A percentile compares a stretch with the other conserved stretches of the same genome.
phyloP scores from a whole-genome alignment of 768 basidiomycete species.

The Gymnopilus dilepis region DNA sequence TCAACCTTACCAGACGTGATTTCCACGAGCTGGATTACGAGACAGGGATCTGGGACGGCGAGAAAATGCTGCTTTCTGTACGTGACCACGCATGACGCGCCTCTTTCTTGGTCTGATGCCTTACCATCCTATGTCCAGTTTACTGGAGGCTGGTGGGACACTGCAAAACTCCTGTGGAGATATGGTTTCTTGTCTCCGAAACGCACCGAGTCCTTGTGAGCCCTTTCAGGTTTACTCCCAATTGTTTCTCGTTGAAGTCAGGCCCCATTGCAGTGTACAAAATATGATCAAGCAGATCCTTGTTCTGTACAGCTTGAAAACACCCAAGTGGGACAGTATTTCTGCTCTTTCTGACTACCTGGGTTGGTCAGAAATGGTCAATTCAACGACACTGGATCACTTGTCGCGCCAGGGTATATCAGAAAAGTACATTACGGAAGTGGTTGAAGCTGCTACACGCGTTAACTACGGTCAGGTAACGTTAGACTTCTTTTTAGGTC shows the following conservation, averaged over 20 bases:
- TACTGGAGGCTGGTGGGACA: conserved; percentile 71
- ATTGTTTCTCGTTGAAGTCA: neutral
- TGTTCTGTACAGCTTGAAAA: conserved; percentile 55
- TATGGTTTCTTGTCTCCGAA: conserved; percentile 72
- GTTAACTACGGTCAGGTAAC: conserved; percentile 84
- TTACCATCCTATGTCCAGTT: conserved; percentile 35
- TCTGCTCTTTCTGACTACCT: conserved; percentile 56
- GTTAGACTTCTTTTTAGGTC: neutral
- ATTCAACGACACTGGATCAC: conserved; percentile 61
- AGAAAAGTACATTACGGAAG: conserved; percentile 65
- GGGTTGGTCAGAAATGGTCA: conserved; percentile 53
- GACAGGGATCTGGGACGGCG: conserved; percentile 86
- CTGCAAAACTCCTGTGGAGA: conserved; percentile 74
- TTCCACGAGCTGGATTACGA: conserved; percentile 55
- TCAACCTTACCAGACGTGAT: conserved; percentile 64
- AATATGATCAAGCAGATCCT: conserved; percentile 57
- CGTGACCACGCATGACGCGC: conserved; percentile 22
- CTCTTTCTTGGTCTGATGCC: neutral
- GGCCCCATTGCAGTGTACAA: conserved; percentile 54
- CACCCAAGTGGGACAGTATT: conserved; percentile 69
- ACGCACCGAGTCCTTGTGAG: conserved; percentile 61
- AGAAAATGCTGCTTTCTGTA: conserved; percentile 69
- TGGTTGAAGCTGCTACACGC: conserved; percentile 80
- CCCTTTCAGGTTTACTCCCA: neutral
- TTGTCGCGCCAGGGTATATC: conserved; percentile 59